A percentile compares a stretch with the other conserved stretches of the same genome.
phyloP scores from a whole-genome alignment of 306 rosid genomes.

The Dalbergia cochinchinensis region DNA sequence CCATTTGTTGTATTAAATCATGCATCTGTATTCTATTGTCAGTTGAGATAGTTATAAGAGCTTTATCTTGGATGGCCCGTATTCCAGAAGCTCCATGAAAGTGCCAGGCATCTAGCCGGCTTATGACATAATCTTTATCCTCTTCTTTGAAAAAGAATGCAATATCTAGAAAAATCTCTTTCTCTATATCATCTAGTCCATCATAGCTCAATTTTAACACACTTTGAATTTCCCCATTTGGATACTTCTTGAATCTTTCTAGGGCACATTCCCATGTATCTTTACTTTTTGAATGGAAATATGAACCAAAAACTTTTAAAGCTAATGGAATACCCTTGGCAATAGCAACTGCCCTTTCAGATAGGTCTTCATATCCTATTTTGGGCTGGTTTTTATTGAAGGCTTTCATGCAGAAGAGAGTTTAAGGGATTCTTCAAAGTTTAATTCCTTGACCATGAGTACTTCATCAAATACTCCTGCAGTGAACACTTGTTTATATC shows the following conservation, averaged over 20 bases:
- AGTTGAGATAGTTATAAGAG: background rate
- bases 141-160: conserved; percentile 4
- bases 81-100: background rate
- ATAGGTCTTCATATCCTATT: background rate
- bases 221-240: background rate
- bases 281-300: background rate
- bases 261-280: background rate
- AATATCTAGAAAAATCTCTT: background rate
- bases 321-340: background rate
- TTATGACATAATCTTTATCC: background rate
- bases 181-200: background rate
- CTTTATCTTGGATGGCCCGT: background rate
- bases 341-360: background rate
- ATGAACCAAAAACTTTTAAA: background rate
- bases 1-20: background rate
- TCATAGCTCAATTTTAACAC: background rate
- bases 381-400: background rate
- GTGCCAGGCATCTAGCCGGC: background rate
- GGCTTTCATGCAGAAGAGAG: background rate
- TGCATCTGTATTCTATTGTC: conserved; percentile 24
- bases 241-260: background rate
- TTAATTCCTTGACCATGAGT: background rate
- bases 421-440: background rate
- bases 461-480: background rate
- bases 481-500: background rate